These are phyloP conservation scores for Zygosaccharomyces bailii DNA, from an alignment of 805 yeast genomes.

Conservation along the genomic window DNA sequence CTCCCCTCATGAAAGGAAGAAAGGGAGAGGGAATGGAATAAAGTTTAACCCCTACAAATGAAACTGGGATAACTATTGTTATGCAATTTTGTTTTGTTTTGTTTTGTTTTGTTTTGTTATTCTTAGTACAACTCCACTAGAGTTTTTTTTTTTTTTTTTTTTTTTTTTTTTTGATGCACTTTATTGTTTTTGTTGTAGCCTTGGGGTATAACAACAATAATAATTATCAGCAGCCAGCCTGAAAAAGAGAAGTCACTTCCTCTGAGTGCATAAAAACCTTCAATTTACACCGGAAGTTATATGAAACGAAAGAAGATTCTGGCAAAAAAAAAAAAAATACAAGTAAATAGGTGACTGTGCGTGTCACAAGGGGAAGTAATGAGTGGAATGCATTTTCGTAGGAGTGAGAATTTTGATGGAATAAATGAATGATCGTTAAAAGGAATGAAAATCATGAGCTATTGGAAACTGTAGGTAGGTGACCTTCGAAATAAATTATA, in stretches of 20 bases:
- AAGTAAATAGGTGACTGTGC: too few species aligned
- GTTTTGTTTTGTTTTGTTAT: constrained; percentile 8
- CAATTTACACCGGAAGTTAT: constrained; percentile 1
- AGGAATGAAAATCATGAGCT: constrained; percentile 2
- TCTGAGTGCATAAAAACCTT: constrained; percentile 1
- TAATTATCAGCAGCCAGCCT: background rate
- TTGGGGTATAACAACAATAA: background rate
- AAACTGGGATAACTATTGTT: constrained; percentile 10
- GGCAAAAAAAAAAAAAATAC: constrained; percentile 2
- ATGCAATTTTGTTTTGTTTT: constrained; percentile 7
- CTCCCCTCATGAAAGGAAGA: background rate
- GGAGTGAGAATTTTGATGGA: background rate
- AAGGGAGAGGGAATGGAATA: background rate
- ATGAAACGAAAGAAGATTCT: constrained; percentile 4
- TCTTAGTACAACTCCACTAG: constrained; percentile 18
- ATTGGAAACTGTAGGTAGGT: background rate
- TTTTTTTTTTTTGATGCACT: constrained; percentile 7
- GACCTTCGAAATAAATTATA: too few species aligned
- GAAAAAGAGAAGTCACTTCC: background rate
- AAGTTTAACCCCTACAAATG: constrained; percentile 7
- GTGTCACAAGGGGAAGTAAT: background rate
- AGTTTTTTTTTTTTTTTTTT: constrained; percentile 8
- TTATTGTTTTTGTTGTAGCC: constrained; percentile 1
- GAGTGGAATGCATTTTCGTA: constrained; percentile 3
- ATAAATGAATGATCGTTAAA: constrained; percentile 3